Conservation (phyloP, 495 filamentous ascomycete genomes). For the Rostrohypoxylon terebratum region DNA sequence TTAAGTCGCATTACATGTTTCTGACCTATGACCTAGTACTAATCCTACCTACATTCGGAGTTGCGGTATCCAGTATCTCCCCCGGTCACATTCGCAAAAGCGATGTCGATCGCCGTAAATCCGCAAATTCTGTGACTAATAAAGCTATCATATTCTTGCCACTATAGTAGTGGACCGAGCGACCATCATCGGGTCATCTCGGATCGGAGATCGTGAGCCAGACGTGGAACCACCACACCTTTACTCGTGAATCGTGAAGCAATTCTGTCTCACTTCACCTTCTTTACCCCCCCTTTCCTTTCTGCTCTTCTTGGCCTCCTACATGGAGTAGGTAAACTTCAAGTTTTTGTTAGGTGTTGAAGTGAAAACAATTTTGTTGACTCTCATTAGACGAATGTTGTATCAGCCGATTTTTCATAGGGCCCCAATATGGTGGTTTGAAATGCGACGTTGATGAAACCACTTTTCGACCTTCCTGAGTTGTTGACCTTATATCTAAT, state of each 20-base stretch:
- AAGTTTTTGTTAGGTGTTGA: neutral
- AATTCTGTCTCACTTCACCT: constrained; percentile 4
- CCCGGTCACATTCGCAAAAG: constrained; percentile 19
- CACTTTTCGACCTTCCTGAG: constrained; percentile 6
- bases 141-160: constrained; percentile 16
- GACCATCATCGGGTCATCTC: constrained; percentile 24
- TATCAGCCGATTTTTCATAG: neutral
- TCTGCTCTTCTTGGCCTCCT: neutral
- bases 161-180: constrained; percentile 12
- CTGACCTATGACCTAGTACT: constrained; percentile 25
- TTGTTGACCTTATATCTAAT: constrained; percentile 8
- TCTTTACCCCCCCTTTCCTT: neutral
- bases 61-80: constrained; percentile 21
- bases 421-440: neutral
- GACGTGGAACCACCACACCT: constrained; percentile 3
- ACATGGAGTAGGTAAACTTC: neutral
- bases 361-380: neutral
- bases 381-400: neutral
- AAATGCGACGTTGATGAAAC: constrained; percentile 6
- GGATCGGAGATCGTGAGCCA: constrained; percentile 11
- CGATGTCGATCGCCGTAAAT: constrained; percentile 34
- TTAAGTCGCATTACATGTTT: constrained; percentile 12
- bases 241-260: neutral
- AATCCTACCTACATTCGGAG: constrained; percentile 30
- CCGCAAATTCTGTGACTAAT: constrained; percentile 31